Conservation (phyloP, 768 basidiomycete genomes). For the Boletellus emodensis region DNA sequence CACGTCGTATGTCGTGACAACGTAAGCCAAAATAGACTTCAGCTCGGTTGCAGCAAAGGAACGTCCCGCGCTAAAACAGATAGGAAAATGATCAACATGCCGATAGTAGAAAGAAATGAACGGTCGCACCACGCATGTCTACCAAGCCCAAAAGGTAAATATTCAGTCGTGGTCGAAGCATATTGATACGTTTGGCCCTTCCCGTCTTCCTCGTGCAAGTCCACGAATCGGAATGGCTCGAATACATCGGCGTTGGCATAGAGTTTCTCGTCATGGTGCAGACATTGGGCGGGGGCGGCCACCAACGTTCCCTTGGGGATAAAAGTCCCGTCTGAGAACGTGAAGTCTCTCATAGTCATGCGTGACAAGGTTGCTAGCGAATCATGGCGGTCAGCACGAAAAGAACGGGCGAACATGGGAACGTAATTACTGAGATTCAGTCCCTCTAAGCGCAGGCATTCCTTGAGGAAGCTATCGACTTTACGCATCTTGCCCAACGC, state of each 20-base stretch:
- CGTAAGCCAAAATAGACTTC: conserved; percentile 13
- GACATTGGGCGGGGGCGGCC: conserved; percentile 12
- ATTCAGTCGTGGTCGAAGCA: conserved; percentile 30
- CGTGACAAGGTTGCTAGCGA: conserved; percentile 28
- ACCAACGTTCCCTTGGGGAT: conserved; percentile 31
- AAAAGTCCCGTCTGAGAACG: conserved; percentile 30
- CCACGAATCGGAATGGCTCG: conserved; percentile 29
- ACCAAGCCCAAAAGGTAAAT: conserved; percentile 37
- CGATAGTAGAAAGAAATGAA: background rate
- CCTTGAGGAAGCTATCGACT: conserved; percentile 40
- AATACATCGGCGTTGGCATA: conserved; percentile 38
- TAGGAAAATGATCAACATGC: background rate
- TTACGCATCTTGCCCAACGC: conserved; percentile 30
- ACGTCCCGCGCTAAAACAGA: conserved; percentile 12
- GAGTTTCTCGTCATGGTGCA: conserved; percentile 15
- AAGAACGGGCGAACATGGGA: background rate
- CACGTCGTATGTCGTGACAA: conserved; percentile 9
- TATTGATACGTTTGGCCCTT: conserved; percentile 29
- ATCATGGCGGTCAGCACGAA: background rate
- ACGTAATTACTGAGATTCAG: conserved; percentile 16
- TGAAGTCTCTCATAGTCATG: conserved; percentile 28
- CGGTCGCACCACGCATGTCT: conserved; percentile 8
- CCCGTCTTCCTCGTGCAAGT: conserved; percentile 25
- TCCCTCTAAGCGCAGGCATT: conserved; percentile 30
- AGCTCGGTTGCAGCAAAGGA: conserved; percentile 8